Conservation (phyloP, 495 filamentous ascomycete species). For the Xanthoparmelia taractica region DNA sequence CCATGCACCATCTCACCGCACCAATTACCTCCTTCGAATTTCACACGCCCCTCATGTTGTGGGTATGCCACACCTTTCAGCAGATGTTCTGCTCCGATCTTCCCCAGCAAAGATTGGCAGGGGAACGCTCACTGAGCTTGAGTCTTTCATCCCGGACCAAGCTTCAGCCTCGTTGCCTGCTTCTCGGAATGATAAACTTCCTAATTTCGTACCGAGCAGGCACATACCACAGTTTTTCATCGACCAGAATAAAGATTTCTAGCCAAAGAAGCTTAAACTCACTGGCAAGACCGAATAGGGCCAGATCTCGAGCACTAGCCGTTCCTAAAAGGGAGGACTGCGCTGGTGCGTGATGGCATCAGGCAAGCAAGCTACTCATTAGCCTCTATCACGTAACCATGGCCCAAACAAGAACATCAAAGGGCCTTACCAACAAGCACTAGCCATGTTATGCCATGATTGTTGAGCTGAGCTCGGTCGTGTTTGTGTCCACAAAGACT, state of each 20-base stretch:
- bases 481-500: neutral
- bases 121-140: neutral
- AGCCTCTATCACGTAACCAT: neutral
- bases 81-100: neutral
- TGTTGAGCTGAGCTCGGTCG: neutral
- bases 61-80: neutral
- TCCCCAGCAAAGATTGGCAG: neutral
- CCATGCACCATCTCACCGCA: no score
- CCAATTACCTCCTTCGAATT: neutral
- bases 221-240: neutral
- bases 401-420: neutral
- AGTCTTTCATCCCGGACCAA: no score
- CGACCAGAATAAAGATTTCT: neutral
- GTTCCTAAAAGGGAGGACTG: neutral
- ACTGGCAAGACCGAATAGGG: neutral
- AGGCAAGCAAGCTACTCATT: neutral
- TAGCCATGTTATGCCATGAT: neutral
- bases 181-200: neutral
- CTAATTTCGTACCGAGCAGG: neutral
- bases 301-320: neutral
- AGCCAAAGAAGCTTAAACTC: neutral
- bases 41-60: neutral
- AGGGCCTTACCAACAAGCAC: neutral
- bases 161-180: neutral
- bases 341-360: neutral